Evolutionary conservation across 495 filamentous ascomycete species (phyloP), one percentile per base, ranked within the genome.

Genomic region (Penicillium simplicissimum): DNA sequence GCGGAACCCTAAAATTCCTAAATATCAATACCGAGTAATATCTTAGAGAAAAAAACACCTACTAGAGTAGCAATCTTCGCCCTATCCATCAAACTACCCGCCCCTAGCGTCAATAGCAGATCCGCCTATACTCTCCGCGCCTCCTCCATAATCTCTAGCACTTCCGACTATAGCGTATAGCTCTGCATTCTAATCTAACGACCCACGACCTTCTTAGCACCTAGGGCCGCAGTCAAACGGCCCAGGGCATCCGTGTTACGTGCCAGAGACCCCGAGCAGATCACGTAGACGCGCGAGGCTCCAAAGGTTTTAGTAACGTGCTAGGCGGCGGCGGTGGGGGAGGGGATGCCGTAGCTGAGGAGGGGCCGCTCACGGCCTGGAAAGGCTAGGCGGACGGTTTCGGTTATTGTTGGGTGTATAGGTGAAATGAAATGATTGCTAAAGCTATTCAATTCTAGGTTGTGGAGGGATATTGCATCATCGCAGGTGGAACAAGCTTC

Each of bases 151-250:
- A 88, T 81, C 40, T 84, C 76, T 3, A 88, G 58, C 3, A 88
- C 74, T 56, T 88, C 87, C 21, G 82, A 81, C 79, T 78, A 87
- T 35, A 81, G 75, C 3, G 84, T 85, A 67, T 88, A 86, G 45
- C 81, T 82, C 35, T 77, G 77, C 69, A 90, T 84, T 11, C 87
- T 86, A 37, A 81, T 75, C 5, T 81, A 77, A 14, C 78, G 66
- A 8, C 85, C 86, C 11, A 80, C 83, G 28, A 81, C 75, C 2
- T 60, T 66, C 38, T 79, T 71, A 4, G 74, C 74, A 1, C 70
- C 74, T 17, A 90, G 60, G 0, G 82, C 77, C 4, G 66, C 40
- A 15, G 74, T 66, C 33, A 90, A 71, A 7, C 66, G 60, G 0
- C 76, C 70, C 1, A 89, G 71, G 3, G 67, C 68, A 53, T 82